phyloP scores from a whole-genome alignment of 257 asterid species.

The Cruciata laevipes region DNA sequence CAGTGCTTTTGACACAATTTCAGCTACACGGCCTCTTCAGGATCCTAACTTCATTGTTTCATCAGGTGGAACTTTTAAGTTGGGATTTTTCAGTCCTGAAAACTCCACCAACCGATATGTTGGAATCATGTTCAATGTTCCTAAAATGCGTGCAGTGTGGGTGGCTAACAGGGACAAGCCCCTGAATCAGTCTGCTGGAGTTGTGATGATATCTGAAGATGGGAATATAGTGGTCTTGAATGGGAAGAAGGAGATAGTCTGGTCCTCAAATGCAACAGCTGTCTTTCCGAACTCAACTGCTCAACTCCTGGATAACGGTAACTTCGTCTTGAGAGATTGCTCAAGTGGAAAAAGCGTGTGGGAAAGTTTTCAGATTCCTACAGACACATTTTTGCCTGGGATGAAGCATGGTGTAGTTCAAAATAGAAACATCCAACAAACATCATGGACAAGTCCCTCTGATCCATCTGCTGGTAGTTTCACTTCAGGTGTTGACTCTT shows the following conservation, averaged over 20 bases:
- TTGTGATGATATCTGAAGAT: conserved; percentile 23
- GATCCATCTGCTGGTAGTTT: conserved; percentile 43
- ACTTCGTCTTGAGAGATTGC: conserved; percentile 28
- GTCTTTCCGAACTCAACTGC: conserved; percentile 19
- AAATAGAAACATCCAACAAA: conserved; percentile 12
- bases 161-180: conserved; percentile 49
- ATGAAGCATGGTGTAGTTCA: conserved; percentile 24
- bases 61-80: conserved; percentile 9
- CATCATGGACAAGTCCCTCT: conserved; percentile 30
- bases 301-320: conserved; percentile 38
- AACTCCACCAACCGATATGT: conserved; percentile 18
- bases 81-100: conserved; percentile 24
- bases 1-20: conserved; percentile 10
- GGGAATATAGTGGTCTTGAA: conserved; percentile 32
- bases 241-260: conserved; percentile 19
- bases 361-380: conserved; percentile 38
- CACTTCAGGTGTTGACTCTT: conserved; percentile 22
- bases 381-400: conserved; percentile 25
- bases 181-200: conserved; percentile 26
- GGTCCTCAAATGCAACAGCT: conserved; percentile 32
- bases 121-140: conserved; percentile 18
- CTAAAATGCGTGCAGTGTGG: conserved; percentile 27
- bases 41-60: conserved; percentile 18
- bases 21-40: conserved; percentile 1
- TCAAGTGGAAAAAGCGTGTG: conserved; percentile 21